Conservation (phyloP, 768 basidiomycete species). For the Gloeostereum incarnatum region DNA sequence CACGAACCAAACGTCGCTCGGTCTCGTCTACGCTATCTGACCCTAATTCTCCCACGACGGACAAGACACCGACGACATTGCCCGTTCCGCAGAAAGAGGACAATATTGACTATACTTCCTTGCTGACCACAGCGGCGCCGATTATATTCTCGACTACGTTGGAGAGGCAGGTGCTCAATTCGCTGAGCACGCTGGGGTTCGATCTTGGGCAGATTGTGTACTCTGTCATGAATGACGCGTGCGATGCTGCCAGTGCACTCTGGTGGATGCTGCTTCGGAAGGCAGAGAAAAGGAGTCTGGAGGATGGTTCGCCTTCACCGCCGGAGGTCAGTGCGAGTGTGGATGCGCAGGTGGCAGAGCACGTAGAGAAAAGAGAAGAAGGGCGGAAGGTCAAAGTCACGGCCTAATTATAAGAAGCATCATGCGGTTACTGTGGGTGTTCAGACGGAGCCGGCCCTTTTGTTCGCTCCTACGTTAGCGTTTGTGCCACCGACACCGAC, state of each 20-base stretch:
- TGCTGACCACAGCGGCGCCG: conserved; percentile 58
- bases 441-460: conserved; percentile 35
- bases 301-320: conserved; percentile 16
- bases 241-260: conserved; percentile 81
- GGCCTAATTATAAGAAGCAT: no score
- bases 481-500: conserved; percentile 78
- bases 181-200: conserved; percentile 68
- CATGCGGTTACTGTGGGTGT: conserved; percentile 20
- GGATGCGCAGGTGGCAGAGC: conserved; percentile 12
- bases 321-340: conserved; percentile 8
- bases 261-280: conserved; percentile 97
- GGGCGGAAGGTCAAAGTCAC: no score
- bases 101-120: conserved; percentile 50
- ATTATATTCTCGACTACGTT: conserved; percentile 81
- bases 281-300: conserved; percentile 46
- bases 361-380: no score
- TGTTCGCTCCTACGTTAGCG: conserved; percentile 50
- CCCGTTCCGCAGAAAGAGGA: conserved; percentile 19
- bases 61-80: conserved; percentile 32
- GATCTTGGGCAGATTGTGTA: conserved; percentile 96
- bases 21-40: conserved; percentile 83
- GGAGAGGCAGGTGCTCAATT: conserved; percentile 75
- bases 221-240: conserved; percentile 85
- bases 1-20: conserved; percentile 90
- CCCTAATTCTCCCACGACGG: conserved; percentile 37